phyloP scores from a whole-genome alignment of 176 grass and related monocot genomes.

The Aegilops bicornis region DNA sequence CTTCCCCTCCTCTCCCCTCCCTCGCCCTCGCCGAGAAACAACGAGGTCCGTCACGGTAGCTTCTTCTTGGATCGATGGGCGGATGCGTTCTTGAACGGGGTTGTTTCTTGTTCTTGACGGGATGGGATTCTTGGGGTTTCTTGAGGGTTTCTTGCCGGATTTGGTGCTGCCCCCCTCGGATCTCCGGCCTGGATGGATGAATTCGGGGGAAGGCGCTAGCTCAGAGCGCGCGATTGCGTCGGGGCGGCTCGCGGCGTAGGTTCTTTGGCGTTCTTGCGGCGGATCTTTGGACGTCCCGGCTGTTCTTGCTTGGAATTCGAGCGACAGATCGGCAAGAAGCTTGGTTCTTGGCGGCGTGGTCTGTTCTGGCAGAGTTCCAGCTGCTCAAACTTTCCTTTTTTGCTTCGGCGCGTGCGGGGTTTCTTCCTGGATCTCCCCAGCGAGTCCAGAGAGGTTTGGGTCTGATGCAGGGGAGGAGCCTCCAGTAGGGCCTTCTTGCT shows the following conservation, averaged over 20 bases:
- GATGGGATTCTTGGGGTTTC: background rate
- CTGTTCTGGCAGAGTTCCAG: background rate
- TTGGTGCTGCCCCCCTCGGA: constrained; percentile 22
- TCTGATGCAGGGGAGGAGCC: too few relatives aligned
- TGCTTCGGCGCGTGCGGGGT: background rate
- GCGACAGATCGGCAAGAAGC: background rate
- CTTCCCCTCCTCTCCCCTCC: background rate
- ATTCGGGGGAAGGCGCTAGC: constrained; percentile 10
- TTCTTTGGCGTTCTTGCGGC: background rate
- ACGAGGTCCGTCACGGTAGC: background rate
- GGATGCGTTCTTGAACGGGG: constrained; percentile 17
- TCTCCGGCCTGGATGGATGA: constrained; percentile 25
- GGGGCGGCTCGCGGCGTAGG: background rate
- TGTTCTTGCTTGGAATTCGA: background rate
- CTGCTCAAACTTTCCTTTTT: background rate
- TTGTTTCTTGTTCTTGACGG: background rate
- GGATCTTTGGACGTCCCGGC: background rate
- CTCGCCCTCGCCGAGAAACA: too few relatives aligned
- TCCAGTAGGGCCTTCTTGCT: background rate
- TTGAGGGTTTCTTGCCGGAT: background rate
- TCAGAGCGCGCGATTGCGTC: background rate
- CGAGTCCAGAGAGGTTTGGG: too few relatives aligned
- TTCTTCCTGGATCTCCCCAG: background rate
- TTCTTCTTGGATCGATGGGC: background rate
- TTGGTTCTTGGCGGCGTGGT: background rate